Conservation (phyloP, 2,329 filamentous ascomycete species). For the Trichoderma pleuroti region DNA sequence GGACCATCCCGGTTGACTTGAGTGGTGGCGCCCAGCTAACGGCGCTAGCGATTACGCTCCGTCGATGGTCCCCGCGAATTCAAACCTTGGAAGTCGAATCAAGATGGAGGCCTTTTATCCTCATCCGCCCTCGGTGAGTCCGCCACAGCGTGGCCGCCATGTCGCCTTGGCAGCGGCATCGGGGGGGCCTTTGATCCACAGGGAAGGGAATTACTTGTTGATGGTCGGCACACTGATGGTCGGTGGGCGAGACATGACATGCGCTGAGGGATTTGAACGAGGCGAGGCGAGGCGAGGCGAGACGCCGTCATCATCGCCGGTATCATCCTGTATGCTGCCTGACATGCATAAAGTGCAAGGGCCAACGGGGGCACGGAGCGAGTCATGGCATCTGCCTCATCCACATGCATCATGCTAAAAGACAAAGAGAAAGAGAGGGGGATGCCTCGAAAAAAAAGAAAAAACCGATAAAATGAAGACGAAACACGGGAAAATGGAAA, state of each 20-base stretch:
- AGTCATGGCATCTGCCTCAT: constrained; percentile 4
- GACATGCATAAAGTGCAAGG: constrained; percentile 10
- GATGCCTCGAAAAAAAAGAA: not conserved
- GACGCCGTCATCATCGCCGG: not conserved
- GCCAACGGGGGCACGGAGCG: not conserved
- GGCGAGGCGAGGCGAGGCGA: not conserved
- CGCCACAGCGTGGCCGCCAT: not conserved
- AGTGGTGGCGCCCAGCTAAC: constrained; percentile 10
- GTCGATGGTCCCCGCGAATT: constrained; percentile 14
- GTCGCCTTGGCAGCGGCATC: constrained; percentile 3
- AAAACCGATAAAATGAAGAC: not conserved
- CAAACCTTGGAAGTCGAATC: not conserved
- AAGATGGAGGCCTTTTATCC: not conserved
- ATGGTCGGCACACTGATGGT: not conserved
- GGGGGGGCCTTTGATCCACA: not conserved
- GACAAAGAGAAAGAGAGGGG: not conserved
- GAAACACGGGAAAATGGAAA: not conserved
- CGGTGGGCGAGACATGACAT: not conserved
- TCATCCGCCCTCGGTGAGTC: constrained; percentile 7
- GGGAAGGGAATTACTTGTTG: not conserved
- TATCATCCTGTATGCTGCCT: not conserved
- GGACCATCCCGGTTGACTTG: constrained; percentile 9
- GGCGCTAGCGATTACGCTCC: constrained; percentile 12
- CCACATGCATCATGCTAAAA: not conserved
- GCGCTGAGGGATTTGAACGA: not conserved